Percentiles rank a stretch among this genome's conserved stretches.
Evolutionary conservation across 1,284 basidiomycete species (phyloP).

Genomic region (Ceratobasidium papillatum): DNA sequence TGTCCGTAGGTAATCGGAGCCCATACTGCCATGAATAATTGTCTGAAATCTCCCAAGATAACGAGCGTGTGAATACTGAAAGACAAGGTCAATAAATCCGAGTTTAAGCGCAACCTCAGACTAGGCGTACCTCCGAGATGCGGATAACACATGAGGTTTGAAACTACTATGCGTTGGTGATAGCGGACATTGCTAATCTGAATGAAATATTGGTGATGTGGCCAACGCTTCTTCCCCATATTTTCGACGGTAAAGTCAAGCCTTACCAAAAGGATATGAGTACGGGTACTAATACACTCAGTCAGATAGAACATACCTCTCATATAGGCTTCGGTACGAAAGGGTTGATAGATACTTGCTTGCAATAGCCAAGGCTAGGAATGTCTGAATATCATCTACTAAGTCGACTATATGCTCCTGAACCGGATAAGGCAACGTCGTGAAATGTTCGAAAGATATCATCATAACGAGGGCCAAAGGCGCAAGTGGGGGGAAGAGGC

Average conservation of each 20-base stretch:
- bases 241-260: constrained; percentile 1
- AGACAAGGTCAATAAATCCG: not conserved
- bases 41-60: constrained; percentile 25
- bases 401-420: constrained; percentile 15
- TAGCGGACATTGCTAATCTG: constrained; percentile 23
- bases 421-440: constrained; percentile 6
- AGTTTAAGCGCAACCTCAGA: not conserved
- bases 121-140: not conserved
- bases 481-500: not conserved
- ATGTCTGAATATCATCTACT: not conserved
- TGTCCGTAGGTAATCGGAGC: not conserved
- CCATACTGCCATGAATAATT: not conserved
- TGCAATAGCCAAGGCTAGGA: not conserved
- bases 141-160: not conserved
- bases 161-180: not conserved
- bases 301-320: not conserved
- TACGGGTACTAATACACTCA: not conserved
- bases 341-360: constrained; percentile 13
- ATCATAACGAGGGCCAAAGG: not conserved
- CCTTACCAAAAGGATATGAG: not conserved
- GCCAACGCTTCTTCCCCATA: constrained; percentile 19
- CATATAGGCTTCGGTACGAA: constrained; percentile 7
- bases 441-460: not conserved
- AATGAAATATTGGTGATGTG: not conserved
- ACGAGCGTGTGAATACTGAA: constrained; percentile 14